These are phyloP conservation scores for Hypoxylon sp. DNA, from an alignment of 2,329 filamentous ascomycete genomes.

Conservation along the genomic window DNA sequence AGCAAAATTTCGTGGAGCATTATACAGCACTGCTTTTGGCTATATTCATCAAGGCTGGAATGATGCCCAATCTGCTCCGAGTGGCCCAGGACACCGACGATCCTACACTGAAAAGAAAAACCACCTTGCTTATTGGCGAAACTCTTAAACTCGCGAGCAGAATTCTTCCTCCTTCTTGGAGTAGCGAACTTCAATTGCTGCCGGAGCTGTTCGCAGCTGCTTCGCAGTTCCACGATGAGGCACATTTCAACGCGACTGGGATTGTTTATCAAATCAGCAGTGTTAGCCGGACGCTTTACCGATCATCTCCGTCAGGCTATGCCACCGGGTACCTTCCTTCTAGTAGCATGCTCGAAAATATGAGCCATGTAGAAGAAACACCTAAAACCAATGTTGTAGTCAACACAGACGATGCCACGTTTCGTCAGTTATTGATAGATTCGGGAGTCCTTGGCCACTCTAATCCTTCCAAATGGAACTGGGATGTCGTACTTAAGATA, in stretches of 20 bases:
- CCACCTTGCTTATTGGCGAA: constrained; percentile 91
- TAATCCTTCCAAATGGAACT: constrained; percentile 97
- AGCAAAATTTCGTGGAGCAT: constrained; percentile 91
- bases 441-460: constrained; percentile 90
- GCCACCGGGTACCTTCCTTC: constrained; percentile 58
- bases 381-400: constrained; percentile 66
- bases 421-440: constrained; percentile 77
- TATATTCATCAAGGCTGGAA: constrained; percentile 84
- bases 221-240: constrained; percentile 77
- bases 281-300: constrained; percentile 91
- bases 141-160: constrained; percentile 90
- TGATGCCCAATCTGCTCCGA: constrained; percentile 74
- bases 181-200: constrained; percentile 86
- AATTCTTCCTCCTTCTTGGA: constrained; percentile 85
- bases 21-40: constrained; percentile 92
- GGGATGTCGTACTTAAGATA: constrained; percentile 90
- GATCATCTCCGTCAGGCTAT: constrained; percentile 73
- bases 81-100: constrained; percentile 79
- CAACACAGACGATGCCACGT: constrained; percentile 73
- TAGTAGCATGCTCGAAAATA: constrained; percentile 63
- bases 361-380: constrained; percentile 70
- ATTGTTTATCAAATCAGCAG: constrained; percentile 99
- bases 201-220: constrained; percentile 87
- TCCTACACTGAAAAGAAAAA: constrained; percentile 84
- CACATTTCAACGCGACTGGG: constrained; percentile 84